Evolutionary conservation across 2,329 filamentous ascomycete genomes (phyloP), one percentile per base, ranked within the genome.

Genomic region (Lasiodiplodia citricola): DNA sequence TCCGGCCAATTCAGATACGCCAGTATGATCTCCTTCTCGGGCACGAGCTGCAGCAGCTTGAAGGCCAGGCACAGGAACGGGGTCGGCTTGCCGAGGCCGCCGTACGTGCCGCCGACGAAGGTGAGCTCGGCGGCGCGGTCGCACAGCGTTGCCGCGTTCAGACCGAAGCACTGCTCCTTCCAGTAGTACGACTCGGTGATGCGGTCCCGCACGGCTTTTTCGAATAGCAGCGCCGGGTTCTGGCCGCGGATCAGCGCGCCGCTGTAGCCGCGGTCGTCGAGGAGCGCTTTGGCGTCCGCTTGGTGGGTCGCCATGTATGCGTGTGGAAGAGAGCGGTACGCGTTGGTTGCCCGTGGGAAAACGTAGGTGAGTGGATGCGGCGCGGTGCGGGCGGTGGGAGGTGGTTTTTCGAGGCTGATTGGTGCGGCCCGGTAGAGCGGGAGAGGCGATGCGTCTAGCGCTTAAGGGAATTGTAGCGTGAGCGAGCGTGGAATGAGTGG

Each of bases 121-220:
- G 84, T 87, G 57, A 99, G 87, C 74, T 95, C 91, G 31, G 93
- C 92, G 0, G 96, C 94, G 72, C 96, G 92, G 82, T 97, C 93
- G 74, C 97, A 91, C 6, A 99, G 80, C 0, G 88, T 91, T 1
- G 89, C 89, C 3, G 88, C 87, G 83, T 98, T 99, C 72, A 99
- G 86, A 52, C 92, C 96, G 81, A 98, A 99, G 80, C 96, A 97
- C 83, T 97, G 94, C 82, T 98, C 96, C 81, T 97, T 97, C 92
- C 94, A 99, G 84, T 97, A 99, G 83, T 97, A 96, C 66, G 90
- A 93, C 77, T 97, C 94, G 73, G 94, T 90, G 80, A 99, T 97
- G 77, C 96, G 94, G 82, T 99, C 96, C 77, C 92, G 92, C 72
- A 97, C 93, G 51, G 94, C 92, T 80, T 97, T 97, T 81, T 98